phyloP scores from a whole-genome alignment of 202 grass and related monocot species.

The Saccharum hybrid region DNA sequence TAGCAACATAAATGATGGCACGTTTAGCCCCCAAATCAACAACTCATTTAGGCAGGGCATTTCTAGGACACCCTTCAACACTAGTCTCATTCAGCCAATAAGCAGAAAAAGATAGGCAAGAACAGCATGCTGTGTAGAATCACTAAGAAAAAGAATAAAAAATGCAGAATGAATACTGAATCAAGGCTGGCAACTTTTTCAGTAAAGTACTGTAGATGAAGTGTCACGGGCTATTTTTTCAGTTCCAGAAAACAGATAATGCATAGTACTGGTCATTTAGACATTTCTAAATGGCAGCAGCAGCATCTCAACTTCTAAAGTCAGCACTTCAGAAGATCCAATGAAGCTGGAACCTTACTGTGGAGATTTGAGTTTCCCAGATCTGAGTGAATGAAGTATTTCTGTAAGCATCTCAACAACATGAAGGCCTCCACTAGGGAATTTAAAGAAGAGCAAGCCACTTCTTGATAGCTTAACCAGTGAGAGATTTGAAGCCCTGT shows the following conservation, averaged over 20 bases:
- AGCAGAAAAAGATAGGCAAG: slow-evolving; percentile 1
- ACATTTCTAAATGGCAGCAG: not conserved
- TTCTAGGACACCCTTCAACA: slow-evolving; percentile 13
- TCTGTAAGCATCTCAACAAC: slow-evolving; percentile 73
- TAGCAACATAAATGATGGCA: slow-evolving; percentile 9
- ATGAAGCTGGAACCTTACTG: slow-evolving; percentile 59
- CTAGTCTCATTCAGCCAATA: slow-evolving; percentile 16
- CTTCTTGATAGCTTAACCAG: slow-evolving; percentile 90
- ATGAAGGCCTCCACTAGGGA: slow-evolving; percentile 57
- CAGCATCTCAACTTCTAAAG: slow-evolving; percentile 30
- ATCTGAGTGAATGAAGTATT: slow-evolving; percentile 64
- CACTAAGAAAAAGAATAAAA: slow-evolving; percentile 43
- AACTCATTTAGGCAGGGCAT: not conserved
- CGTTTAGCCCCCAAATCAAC: not conserved
- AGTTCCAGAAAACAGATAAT: slow-evolving; percentile 24
- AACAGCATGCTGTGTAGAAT: not conserved
- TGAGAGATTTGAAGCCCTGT: slow-evolving; percentile 59
- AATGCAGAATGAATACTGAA: slow-evolving; percentile 22
- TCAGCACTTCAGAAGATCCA: slow-evolving; percentile 23
- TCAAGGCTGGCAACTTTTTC: slow-evolving; percentile 1
- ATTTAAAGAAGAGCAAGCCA: slow-evolving; percentile 85
- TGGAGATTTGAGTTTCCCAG: slow-evolving; percentile 72
- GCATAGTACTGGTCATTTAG: not conserved
- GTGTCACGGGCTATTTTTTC: not conserved
- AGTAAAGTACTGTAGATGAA: not conserved